Base-by-base conservation (phyloP, 1,284 basidiomycete genomes). In the Heterobasidion irregulare region DNA sequence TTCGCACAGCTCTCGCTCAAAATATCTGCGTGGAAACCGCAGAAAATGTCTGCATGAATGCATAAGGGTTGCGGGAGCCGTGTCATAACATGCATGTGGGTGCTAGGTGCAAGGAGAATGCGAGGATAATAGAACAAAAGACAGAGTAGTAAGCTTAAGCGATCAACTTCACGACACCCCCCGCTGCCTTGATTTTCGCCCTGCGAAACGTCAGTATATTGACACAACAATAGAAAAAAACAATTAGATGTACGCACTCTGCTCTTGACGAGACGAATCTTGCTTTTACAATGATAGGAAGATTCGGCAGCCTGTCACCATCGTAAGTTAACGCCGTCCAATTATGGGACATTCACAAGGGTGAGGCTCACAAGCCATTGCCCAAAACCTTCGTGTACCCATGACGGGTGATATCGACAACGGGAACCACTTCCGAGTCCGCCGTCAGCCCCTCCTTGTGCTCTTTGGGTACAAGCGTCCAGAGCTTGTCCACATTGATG, bases 401-500 rank as follows among this genome's bases (percentile, higher is more conserved):
- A 68, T 86, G 83, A 62, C 76, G 79, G 65, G 93, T 82, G 50
- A 84, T 90, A 75, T 97, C 93, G 64, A 97, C 91, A 47, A 97
- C 92, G 53, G 94, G 94, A 38, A 95, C 94, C 63, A 94, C 75
- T 57, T 89, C 81, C 45, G 84, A 88, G 62, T 74, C 70, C 66
- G 82, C 81, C 34, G 75, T 84, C 64, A 91, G 67, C 34, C 77
- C 82, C 74, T 83, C 74, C 80, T 87, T 89, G 78, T 92, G 84
- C 69, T 79, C 84, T 53, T 74, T 81, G 43, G 90, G 89, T 45
- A 92, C 84, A 66, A 92, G 82, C 57, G 78, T 76, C 89, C 89
- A 92, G 55, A 92, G 80, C 77, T 93, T 95, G 83, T 97, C 94
- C 71, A 97, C 83, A 82, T 99, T 99, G 86, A 99, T 91, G 68